Percentiles rank a stretch among this genome's conserved stretches.
These are phyloP conservation scores for Plasmopara muralis DNA, from an alignment of 352 stramenopile genomes.

Conservation along the genomic window DNA sequence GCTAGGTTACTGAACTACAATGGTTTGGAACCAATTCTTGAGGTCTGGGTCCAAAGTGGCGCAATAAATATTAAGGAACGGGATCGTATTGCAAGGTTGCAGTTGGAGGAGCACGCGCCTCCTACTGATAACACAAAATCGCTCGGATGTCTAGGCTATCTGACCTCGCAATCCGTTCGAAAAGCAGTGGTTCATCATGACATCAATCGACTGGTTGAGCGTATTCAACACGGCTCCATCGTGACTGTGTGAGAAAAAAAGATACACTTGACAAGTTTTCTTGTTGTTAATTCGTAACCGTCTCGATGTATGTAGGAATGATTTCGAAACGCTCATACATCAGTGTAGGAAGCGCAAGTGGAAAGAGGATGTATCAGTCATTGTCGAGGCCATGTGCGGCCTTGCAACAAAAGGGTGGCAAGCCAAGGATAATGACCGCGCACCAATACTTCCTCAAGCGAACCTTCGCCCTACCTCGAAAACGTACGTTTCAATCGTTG, in stretches of 20 bases:
- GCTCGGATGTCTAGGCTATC: slow-evolving; percentile 48
- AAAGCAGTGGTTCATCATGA: slow-evolving; percentile 67
- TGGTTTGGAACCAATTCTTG: slow-evolving; percentile 21
- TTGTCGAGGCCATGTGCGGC: slow-evolving; percentile 48
- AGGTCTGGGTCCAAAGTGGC: slow-evolving; percentile 29
- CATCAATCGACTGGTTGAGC: slow-evolving; percentile 49
- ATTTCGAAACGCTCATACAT: slow-evolving; percentile 79
- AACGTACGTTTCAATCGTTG: slow-evolving; percentile 65
- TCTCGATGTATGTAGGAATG: slow-evolving; percentile 32
- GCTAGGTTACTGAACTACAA: slow-evolving; percentile 26
- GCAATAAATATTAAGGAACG: slow-evolving; percentile 35
- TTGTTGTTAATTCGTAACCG: too few species aligned
- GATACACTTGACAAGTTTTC: neutral
- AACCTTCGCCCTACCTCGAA: slow-evolving; percentile 55
- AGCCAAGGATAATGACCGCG: slow-evolving; percentile 2
- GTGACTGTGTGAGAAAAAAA: slow-evolving; percentile 50
- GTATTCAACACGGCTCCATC: slow-evolving; percentile 34
- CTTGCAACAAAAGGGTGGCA: slow-evolving; percentile 44
- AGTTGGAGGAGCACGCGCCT: slow-evolving; percentile 12
- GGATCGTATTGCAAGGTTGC: slow-evolving; percentile 13
- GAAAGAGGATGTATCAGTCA: slow-evolving; percentile 60
- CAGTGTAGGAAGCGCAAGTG: slow-evolving; percentile 80
- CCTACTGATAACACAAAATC: slow-evolving; percentile 29
- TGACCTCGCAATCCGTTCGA: slow-evolving; percentile 58
- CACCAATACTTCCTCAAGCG: slow-evolving; percentile 35